Percentiles rank a stretch among this genome's conserved stretches.
Conservation (phyloP, 805 yeast genomes). For the Komagataella pseudopastoris region DNA sequence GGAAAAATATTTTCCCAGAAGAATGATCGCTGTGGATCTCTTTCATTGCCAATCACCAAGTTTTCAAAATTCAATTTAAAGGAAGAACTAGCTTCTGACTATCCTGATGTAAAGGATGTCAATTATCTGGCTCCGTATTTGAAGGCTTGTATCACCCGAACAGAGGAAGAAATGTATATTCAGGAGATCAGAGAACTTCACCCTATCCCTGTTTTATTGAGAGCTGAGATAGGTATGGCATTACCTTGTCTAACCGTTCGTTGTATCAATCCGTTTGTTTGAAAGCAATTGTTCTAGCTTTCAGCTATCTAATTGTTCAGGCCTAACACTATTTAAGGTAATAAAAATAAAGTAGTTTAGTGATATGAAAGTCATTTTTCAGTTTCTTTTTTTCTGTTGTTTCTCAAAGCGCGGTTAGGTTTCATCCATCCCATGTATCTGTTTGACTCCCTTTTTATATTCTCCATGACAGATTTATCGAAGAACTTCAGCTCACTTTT, state of each 20-base stretch:
- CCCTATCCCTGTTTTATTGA: conserved; percentile 70
- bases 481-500: background rate
- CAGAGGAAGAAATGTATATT: conserved; percentile 47
- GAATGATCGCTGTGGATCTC: conserved; percentile 9
- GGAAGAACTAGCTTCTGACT: background rate
- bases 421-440: no score
- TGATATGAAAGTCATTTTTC: no score
- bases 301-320: no score
- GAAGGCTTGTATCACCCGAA: conserved; percentile 38
- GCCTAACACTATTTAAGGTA: no score
- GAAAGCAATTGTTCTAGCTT: conserved; percentile 1
- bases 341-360: no score
- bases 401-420: no score
- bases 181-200: conserved; percentile 74
- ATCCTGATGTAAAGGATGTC: conserved; percentile 9
- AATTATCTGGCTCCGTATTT: conserved; percentile 44
- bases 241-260: conserved; percentile 90
- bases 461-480: background rate
- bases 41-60: background rate
- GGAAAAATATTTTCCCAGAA: conserved; percentile 21
- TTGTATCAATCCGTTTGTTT: conserved; percentile 68
- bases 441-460: conserved; percentile 6
- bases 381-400: no score
- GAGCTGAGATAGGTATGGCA: conserved; percentile 93
- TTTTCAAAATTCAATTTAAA: background rate